Base-by-base conservation (phyloP, 2,329 filamentous ascomycete genomes). In the Iodosphaeria phyllophila region DNA sequence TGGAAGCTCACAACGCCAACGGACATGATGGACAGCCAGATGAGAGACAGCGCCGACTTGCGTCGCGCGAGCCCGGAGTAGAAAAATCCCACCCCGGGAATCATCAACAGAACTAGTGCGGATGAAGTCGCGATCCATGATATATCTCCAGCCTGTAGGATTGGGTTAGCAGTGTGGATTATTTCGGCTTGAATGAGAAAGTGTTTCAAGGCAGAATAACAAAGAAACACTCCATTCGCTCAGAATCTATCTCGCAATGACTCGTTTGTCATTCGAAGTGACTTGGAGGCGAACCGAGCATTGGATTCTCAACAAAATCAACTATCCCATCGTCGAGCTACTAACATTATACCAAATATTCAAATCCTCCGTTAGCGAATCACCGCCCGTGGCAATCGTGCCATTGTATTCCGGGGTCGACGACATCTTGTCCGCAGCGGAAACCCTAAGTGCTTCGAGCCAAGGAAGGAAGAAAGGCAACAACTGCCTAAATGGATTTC, bases 41-140 rank as follows among this genome's bases (percentile, higher is more conserved):
- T 75, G 32, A 92, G 62, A 11, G 80, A 79, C 27, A 92, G 60
- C 4, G 83, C 83, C 0, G 80, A 91, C 57, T 92, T 92, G 48
- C 83, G 71, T 28, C 82, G 73, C 10, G 83, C 80, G 10, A 92
- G 73, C 34, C 82, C 83, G 21, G 78, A 86, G 59, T 92, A 92
- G 64, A 92, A 92, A 62, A 92, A 89, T 26, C 80, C 83, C 42
- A 92, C 82, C 29, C 83, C 83, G 18, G 83, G 83, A 47, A 92
- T 82, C 82, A 92, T 92, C 44, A 92, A 70, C 38, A 92, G 59
- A 29, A 92, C 82, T 24, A 92, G 67, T 10, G 77, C 79, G 4
- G 80, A 66, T 17, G 68, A 70, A 26, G 70, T 68, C 40, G 83
- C 58, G 43, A 92, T 67, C 74, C 79, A 92, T 29, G 74, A 68